Conservation (phyloP, 2,329 filamentous ascomycete genomes). For the Aspergillus vadensis region DNA sequence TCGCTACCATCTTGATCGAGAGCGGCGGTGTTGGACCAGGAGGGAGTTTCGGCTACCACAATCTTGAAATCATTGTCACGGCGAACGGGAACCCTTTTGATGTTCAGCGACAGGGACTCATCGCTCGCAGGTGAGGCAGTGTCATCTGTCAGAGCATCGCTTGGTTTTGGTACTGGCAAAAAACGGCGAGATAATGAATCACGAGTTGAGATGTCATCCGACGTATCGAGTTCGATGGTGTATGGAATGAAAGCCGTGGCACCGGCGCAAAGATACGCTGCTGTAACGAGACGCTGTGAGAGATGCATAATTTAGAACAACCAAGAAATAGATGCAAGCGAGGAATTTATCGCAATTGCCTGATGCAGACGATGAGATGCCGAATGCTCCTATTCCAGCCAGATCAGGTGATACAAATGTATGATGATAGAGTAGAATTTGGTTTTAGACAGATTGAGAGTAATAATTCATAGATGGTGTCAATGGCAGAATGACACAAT, state of each 20-base stretch:
- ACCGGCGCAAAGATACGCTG: constrained; percentile 33
- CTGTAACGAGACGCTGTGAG: constrained; percentile 38
- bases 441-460: background rate
- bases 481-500: background rate
- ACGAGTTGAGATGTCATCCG: constrained; percentile 20
- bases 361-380: background rate
- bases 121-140: constrained; percentile 16
- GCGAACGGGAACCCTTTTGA: constrained; percentile 41
- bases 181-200: constrained; percentile 32
- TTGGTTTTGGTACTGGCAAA: constrained; percentile 31
- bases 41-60: constrained; percentile 42
- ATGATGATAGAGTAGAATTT: background rate
- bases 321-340: background rate
- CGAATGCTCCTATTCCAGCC: background rate
- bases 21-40: constrained; percentile 50
- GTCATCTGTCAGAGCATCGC: constrained; percentile 23
- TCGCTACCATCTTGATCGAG: constrained; percentile 58
- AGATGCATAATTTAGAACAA: constrained; percentile 38
- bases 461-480: background rate
- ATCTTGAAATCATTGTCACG: constrained; percentile 55
- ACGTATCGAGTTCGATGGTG: constrained; percentile 27
- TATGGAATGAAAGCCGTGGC: constrained; percentile 50
- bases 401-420: background rate
- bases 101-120: constrained; percentile 35
- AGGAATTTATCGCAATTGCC: background rate